Conservation (phyloP, 2,329 filamentous ascomycete species). For the Biscogniauxia sp. region DNA sequence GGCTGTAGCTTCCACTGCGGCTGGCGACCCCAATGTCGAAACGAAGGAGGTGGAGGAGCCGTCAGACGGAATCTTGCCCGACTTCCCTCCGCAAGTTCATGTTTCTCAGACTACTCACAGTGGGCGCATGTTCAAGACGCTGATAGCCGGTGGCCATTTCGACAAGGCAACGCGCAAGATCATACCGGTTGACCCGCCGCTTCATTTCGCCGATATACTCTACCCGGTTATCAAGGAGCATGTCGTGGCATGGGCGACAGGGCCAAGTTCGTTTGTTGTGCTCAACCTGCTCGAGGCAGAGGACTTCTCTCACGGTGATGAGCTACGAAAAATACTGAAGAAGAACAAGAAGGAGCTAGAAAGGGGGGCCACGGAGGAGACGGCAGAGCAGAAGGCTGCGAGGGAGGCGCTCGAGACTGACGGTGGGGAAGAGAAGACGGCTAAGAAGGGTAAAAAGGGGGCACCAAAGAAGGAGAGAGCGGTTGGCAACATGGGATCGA, state of each 20-base stretch:
- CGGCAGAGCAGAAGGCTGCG: slow-evolving; percentile 49
- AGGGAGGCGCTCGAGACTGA: slow-evolving; percentile 51
- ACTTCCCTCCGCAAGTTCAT: slow-evolving; percentile 43
- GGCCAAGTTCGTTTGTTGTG: slow-evolving; percentile 81
- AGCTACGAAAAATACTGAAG: slow-evolving; percentile 67
- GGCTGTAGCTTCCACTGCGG: slow-evolving; percentile 64
- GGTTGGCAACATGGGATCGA: slow-evolving; percentile 61
- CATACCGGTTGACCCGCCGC: slow-evolving; percentile 68
- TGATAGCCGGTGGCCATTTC: slow-evolving; percentile 86
- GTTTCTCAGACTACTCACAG: slow-evolving; percentile 61
- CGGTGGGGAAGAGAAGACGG: slow-evolving; percentile 37
- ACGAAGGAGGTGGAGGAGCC: slow-evolving; percentile 36
- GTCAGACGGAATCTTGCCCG: slow-evolving; percentile 34
- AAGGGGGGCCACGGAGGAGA: slow-evolving; percentile 62
- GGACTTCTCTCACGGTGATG: slow-evolving; percentile 64
- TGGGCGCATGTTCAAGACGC: slow-evolving; percentile 83
- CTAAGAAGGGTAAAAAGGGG: slow-evolving; percentile 42
- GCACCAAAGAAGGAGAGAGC: slow-evolving; percentile 38
- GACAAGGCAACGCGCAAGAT: slow-evolving; percentile 71
- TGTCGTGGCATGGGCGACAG: slow-evolving; percentile 79
- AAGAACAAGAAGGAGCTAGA: slow-evolving; percentile 71
- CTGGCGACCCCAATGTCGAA: slow-evolving; percentile 49
- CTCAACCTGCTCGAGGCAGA: slow-evolving; percentile 75
- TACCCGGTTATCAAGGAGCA: slow-evolving; percentile 76
- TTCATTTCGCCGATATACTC: slow-evolving; percentile 79